These are phyloP conservation scores for Penicillium simplicissimum DNA, from an alignment of 495 filamentous ascomycete genomes.

Conservation along the genomic window DNA sequence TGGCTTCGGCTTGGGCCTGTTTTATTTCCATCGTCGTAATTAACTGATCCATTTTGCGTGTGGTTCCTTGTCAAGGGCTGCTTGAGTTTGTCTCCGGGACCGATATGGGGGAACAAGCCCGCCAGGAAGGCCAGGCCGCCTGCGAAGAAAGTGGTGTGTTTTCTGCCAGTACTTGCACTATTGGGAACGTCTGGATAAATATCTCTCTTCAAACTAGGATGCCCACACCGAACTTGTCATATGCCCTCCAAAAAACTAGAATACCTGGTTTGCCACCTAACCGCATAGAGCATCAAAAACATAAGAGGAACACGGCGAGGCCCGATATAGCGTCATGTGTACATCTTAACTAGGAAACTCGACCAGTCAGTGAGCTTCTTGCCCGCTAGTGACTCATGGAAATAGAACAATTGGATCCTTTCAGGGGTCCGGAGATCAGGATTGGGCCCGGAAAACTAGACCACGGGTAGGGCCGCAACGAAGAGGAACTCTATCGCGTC, in stretches of 20 bases:
- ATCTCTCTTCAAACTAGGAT: background rate
- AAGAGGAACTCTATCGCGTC: constrained; percentile 7
- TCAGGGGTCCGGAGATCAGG: background rate
- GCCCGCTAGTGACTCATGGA: constrained; percentile 9
- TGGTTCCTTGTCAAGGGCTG: background rate
- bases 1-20: constrained; percentile 1
- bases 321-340: constrained; percentile 19
- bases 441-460: constrained; percentile 7
- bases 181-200: constrained; percentile 1
- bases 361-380: constrained; percentile 10
- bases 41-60: constrained; percentile 12
- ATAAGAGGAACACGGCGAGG: constrained; percentile 14
- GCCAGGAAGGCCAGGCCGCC: constrained; percentile 1
- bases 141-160: background rate
- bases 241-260: background rate
- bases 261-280: constrained; percentile 13
- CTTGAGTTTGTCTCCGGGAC: background rate
- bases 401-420: constrained; percentile 3
- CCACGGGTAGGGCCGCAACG: constrained; percentile 16
- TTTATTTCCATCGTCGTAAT: constrained; percentile 12
- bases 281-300: background rate
- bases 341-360: constrained; percentile 1
- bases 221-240: background rate
- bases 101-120: background rate
- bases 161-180: background rate